phyloP scores from a whole-genome alignment of 257 asterid species.

The Echium plantagineum region DNA sequence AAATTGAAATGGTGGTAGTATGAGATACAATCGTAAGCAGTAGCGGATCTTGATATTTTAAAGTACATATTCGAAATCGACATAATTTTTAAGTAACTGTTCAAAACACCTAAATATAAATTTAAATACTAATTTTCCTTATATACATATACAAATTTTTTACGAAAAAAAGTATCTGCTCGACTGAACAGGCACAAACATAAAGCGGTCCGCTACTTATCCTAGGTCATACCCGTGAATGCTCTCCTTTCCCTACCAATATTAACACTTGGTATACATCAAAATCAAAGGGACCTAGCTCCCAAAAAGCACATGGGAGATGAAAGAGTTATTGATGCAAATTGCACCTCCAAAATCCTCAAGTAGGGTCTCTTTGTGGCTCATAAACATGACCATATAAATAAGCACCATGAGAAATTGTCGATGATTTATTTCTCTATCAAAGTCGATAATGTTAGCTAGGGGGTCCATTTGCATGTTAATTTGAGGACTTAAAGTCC shows the following conservation, averaged over 20 bases:
- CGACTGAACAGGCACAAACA: no score
- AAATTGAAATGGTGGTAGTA: no score
- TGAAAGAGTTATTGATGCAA: conserved; percentile 9
- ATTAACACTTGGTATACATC: background rate
- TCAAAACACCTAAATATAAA: no score
- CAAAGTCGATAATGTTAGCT: background rate
- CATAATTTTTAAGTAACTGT: no score
- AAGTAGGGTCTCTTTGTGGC: conserved; percentile 23
- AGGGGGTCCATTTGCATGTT: conserved; percentile 8
- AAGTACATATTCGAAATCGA: no score
- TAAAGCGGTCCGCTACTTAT: no score
- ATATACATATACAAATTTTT: no score
- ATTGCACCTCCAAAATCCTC: conserved; percentile 9
- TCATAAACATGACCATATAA: conserved; percentile 15
- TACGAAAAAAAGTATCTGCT: no score
- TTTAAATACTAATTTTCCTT: no score
- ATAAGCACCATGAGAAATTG: conserved; percentile 11
- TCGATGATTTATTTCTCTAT: conserved; percentile 6
- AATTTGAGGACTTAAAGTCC: conserved; percentile 4
- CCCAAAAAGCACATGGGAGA: conserved; percentile 28
- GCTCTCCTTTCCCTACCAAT: background rate
- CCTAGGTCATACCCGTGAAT: background rate
- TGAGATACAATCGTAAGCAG: no score
- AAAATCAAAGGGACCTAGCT: conserved; percentile 11
- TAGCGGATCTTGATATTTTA: no score